Evolutionary conservation across 768 basidiomycete species (phyloP), one percentile per base, ranked within the genome.

Genomic region (Boletales sp.): DNA sequence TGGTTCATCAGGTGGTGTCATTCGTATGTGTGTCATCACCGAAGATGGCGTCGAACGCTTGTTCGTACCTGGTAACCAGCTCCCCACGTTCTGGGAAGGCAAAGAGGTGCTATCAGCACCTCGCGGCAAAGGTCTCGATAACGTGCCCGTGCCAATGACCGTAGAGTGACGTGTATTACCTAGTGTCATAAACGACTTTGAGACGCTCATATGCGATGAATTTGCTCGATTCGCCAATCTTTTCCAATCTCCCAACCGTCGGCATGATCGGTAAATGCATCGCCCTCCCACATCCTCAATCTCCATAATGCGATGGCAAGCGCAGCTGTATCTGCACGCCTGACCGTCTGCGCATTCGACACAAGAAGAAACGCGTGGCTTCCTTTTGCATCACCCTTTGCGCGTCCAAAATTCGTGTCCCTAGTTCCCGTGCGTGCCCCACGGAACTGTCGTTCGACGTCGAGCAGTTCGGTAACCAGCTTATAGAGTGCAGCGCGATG

Each of bases 1-100:
- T 68, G 95, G 97, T 5, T 97, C 93, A 0, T 98, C 97, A 47
- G 97, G 97, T 50, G 97, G 97, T 64, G 89, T 90, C 41, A 93
- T 99, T 58, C 88, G 97, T 40, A 91, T 98, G 90, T 91, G 90
- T 60, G 89, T 99, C 30, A 97, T 98, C 69, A 94, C 90, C 8
- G 85, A 94, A 68, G 90, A 86, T 45, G 83, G 83, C 17, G 94
- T 97, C 14, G 93, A 98, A 74, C 76, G 95, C 53, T 64, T 94
- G 56, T 99, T 99, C 64, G 80, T 97, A 2, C 91, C 94, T 10
- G 95, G 94, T 2, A 78, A 95, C 67, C 74, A 92, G 60, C 78
- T 97, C 41, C 94, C 93, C 38, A 83, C 72, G 61, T 94, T 94
- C 75, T 94, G 91, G 91, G 84, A 90, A 65, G 90, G 90, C 40